Evolutionary conservation across 768 basidiomycete genomes (phyloP), one percentile per base, ranked within the genome.

Genomic region (Suillus variegatus): DNA sequence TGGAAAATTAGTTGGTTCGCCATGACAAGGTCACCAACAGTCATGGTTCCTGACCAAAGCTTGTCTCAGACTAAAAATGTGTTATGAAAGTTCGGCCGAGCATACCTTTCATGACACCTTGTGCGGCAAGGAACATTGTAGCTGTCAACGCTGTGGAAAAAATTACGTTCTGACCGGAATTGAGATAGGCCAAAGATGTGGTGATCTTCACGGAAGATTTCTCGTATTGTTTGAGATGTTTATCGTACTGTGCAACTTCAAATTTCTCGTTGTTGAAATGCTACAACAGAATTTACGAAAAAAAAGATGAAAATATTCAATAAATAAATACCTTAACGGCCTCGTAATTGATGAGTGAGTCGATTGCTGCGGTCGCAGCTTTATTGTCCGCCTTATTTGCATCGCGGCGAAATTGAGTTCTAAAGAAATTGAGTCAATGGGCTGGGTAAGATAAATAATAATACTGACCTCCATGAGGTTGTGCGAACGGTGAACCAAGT

Each of bases 1-100:
- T 99, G 97, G 82, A 99, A 99, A 41, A 99, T 95, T 32, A 99
- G 85, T 74, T 98, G 97, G 77, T 99, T 99, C 70, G 97, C 92
- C 97, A 99, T 99, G 70, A 99, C 97, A 16, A 99, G 86, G 72
- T 99, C 97, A 9, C 97, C 97, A 28, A 99, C 86, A 5, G 96
- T 97, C 97, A 99, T 99, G 0, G 93, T 94, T 9, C 95, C 96
- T 96, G 67, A 14, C 36, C 13, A 13, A 38, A 49, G 32, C 3
- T 66, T 52, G 43, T 13, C 61, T 72, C 7, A 67, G 66, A 55
- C 40, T n/a, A 55, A 7, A 41, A 16, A 67, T 49, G 3, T 13
- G 51, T 43, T 9, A 20, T 16, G 18, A 55, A 9, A 14, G 20
- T 32, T 36, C 43, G 28, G 18, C 14, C 38, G 6, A 41, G 74